Percentiles rank a stretch among this genome's conserved stretches.
phyloP scores from a whole-genome alignment of 2,329 filamentous ascomycete genomes.

The Didymella arachidicola region DNA sequence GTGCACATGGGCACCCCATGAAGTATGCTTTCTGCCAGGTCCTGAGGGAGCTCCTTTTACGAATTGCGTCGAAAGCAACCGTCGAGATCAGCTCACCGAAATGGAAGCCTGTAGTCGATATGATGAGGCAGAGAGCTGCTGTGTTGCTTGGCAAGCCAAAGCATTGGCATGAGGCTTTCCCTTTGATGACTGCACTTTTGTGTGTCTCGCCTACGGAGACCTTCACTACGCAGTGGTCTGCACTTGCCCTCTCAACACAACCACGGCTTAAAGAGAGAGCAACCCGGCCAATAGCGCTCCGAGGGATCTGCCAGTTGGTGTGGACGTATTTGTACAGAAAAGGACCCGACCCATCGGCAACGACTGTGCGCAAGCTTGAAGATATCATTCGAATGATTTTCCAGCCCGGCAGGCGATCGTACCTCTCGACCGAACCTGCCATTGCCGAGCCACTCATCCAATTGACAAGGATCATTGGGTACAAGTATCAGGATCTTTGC shows the following conservation, averaged over 20 bases:
- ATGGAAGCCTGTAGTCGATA: constrained; percentile 85
- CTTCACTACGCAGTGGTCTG: constrained; percentile 86
- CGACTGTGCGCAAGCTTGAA: constrained; percentile 80
- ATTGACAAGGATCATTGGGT: constrained; percentile 92
- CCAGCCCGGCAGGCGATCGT: constrained; percentile 78
- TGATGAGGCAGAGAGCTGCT: constrained; percentile 77
- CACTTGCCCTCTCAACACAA: constrained; percentile 78
- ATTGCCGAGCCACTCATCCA: constrained; percentile 91
- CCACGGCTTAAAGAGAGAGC: constrained; percentile 83
- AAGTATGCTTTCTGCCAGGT: constrained; percentile 96
- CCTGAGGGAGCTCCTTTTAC: constrained; percentile 83
- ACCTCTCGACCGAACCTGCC: constrained; percentile 82
- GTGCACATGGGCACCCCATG: constrained; percentile 84
- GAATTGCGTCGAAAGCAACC: constrained; percentile 81
- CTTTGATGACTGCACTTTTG: constrained; percentile 83
- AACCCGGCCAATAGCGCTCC: constrained; percentile 79
- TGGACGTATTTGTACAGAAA: constrained; percentile 92
- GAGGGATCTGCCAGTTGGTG: constrained; percentile 86
- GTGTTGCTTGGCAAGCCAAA: constrained; percentile 91
- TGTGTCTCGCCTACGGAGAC: constrained; percentile 87
- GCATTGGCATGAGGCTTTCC: constrained; percentile 90
- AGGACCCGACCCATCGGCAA: constrained; percentile 72
- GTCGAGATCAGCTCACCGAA: constrained; percentile 80
- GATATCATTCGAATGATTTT: constrained; percentile 87
- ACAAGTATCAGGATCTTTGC: constrained; percentile 91